Evolutionary conservation across 768 basidiomycete species (phyloP), one percentile per base, ranked within the genome.

Genomic region (Mycena vitilis): DNA sequence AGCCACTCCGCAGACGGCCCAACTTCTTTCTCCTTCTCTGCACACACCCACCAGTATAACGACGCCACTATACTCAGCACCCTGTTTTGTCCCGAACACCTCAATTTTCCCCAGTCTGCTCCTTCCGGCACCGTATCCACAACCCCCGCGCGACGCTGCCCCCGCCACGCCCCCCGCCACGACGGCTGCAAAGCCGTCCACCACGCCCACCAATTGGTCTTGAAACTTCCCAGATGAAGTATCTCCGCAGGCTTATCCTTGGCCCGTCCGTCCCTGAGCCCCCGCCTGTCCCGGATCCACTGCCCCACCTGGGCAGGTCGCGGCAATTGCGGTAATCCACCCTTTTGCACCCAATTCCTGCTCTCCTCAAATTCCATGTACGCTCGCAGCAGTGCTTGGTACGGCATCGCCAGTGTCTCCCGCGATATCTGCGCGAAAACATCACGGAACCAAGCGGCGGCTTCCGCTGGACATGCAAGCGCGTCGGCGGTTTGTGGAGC

Each of bases 1-100:
- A 30, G 2, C 30, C 30, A 30, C 30, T 5, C 30, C 30, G 30
- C 30, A 30, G 30, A 30, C 30, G 30, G 30, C 30, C 30, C 30
- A 5, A 30, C 30, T 30, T 2, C 30, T 30, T 30, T 30, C 47
- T 20, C 47, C 47, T 40, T 22, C 57, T n/a, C n/a, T n/a, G 57
- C 57, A 18, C 40, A 44, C 4, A 5, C 34, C 59, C 59, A 60
- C 59, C 59, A 60, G 23, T 60, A 60, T 48, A 60, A 30, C 20
- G 59, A 20, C 13, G 47, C 59, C 9, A 60, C 59, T 10, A 51
- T 34, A 18, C 59, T 60, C 34, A n/a, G 34, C 16, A 48, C 4
- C 11, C 59, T 47, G 47, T 60, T 60, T 10, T 16, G 18, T 0
- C 59, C 59, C 30, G 47, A 48, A 2, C 16, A 15, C 0, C 2